These are phyloP conservation scores for Aspergillus ibericus DNA, from an alignment of 2,329 filamentous ascomycete species.

Conservation along the genomic window DNA sequence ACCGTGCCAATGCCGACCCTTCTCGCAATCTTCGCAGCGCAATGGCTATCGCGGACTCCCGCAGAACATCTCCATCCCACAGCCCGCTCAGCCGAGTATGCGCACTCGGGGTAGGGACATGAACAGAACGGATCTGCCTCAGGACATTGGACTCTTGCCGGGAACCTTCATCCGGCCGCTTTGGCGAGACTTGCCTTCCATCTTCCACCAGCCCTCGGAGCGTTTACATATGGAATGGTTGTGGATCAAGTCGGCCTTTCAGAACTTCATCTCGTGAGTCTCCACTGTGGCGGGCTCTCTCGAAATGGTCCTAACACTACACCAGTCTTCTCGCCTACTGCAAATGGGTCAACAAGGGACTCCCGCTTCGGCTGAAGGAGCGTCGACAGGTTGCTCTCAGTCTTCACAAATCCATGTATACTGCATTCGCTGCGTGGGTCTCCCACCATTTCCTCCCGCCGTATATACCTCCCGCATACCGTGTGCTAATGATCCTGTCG, in stretches of 20 bases:
- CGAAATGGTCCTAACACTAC: slow-evolving; percentile 13
- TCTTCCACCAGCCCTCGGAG: slow-evolving; percentile 39
- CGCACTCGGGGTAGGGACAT: slow-evolving; percentile 35
- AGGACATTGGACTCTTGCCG: slow-evolving; percentile 49
- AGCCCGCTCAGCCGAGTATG: slow-evolving; percentile 42
- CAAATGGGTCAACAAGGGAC: slow-evolving; percentile 33
- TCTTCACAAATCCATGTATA: slow-evolving; percentile 51
- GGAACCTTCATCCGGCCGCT: slow-evolving; percentile 43
- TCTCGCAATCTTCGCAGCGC: slow-evolving; percentile 34
- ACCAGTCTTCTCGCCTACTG: slow-evolving; percentile 33
- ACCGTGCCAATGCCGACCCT: slow-evolving; percentile 33
- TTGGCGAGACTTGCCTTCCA: slow-evolving; percentile 42
- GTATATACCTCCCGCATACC: not conserved
- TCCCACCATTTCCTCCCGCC: not conserved
- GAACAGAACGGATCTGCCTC: slow-evolving; percentile 35
- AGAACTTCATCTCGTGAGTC: slow-evolving; percentile 38
- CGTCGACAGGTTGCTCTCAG: slow-evolving; percentile 39
- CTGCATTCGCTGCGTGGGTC: slow-evolving; percentile 46
- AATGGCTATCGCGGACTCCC: slow-evolving; percentile 16
- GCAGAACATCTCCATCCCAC: slow-evolving; percentile 27
- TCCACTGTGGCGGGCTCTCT: not conserved
- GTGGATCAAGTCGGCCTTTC: slow-evolving; percentile 35
- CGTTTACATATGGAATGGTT: slow-evolving; percentile 43
- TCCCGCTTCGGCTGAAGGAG: slow-evolving; percentile 36
- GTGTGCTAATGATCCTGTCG: slow-evolving; percentile 15